Conservation (phyloP, 768 basidiomycete species). For the Podaxis sp. region DNA sequence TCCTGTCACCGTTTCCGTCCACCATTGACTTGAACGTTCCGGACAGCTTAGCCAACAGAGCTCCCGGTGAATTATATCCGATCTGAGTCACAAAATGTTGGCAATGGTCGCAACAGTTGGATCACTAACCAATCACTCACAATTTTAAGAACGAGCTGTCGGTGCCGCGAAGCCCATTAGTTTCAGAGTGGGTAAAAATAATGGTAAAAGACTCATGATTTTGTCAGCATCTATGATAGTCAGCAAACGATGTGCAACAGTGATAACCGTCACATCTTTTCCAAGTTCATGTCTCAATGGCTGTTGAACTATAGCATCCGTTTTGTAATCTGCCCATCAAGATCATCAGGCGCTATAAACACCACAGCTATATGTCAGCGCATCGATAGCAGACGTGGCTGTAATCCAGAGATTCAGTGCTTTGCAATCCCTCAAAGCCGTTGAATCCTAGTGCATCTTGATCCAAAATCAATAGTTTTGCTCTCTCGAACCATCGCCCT, state of each 20-base stretch:
- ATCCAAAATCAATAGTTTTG: conserved; percentile 50
- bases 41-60: conserved; percentile 47
- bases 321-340: conserved; percentile 38
- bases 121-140: conserved; percentile 15
- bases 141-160: conserved; percentile 35
- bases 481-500: conserved; percentile 52
- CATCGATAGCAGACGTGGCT: conserved; percentile 42
- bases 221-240: conserved; percentile 63
- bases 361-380: neutral
- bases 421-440: neutral
- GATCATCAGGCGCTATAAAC: conserved; percentile 19
- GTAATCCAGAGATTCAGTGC: neutral
- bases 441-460: conserved; percentile 36
- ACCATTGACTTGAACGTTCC: conserved; percentile 51
- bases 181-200: neutral
- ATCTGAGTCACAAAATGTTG: conserved; percentile 24
- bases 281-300: conserved; percentile 52
- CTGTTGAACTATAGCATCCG: conserved; percentile 64
- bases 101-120: neutral
- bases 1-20: conserved; percentile 52
- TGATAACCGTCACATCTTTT: conserved; percentile 10
- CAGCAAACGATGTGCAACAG: conserved; percentile 20
- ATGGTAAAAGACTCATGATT: conserved; percentile 24
- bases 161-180: too few relatives aligned
- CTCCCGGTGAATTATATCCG: conserved; percentile 50